Evolutionary conservation across 495 filamentous ascomycete species (phyloP), one percentile per base, ranked within the genome.

Genomic region (Stereocaulon alpinum): DNA sequence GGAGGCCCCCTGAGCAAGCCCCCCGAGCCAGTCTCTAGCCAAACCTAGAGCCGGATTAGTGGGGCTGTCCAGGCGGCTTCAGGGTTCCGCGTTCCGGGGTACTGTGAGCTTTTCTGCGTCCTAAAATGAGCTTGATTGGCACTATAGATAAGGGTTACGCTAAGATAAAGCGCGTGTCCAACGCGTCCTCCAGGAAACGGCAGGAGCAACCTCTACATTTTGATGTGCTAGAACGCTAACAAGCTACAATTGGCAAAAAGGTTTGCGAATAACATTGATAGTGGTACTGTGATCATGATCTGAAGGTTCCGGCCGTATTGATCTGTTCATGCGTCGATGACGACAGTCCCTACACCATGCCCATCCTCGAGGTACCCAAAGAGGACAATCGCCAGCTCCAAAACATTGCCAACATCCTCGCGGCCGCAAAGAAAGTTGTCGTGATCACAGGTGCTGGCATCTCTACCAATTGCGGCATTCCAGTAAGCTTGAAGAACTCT

Each of bases 361-460:
- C 67, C 12, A 60, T 69, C 22, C 30, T 24, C 0, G 48, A 61
- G 37, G 59, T 69, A 34, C 22, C 37, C 24, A 44, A 61, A 7
- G 70, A 69, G 9, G 76, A 76, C 63, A 74, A 73, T 54, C 69
- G 73, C 50, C 70, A 80, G 51, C 74, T 86, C 29, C 82, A 85
- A 58, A 69, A 78, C 22, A 80, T 87, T 58, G 84, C 84, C 55
- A 76, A 85, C 62, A 65, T 73, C 1, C 69, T 87, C 41, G 78
- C 74, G 54, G 80, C 82, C 60, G 76, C 85, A 4, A 76, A 76
- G 55, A 86, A 84, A 58, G 73, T 84, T 9, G 77, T 88, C 32
- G 79, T 88, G 10, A 73, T 88, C 24, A 87, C 85, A 0, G 85
- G 85, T 37, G 85, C 85, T 49, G 85, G 85, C 29, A 87, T 87